phyloP scores from a whole-genome alignment of 148 eudicot genomes.

The Polygonum aviculare region DNA sequence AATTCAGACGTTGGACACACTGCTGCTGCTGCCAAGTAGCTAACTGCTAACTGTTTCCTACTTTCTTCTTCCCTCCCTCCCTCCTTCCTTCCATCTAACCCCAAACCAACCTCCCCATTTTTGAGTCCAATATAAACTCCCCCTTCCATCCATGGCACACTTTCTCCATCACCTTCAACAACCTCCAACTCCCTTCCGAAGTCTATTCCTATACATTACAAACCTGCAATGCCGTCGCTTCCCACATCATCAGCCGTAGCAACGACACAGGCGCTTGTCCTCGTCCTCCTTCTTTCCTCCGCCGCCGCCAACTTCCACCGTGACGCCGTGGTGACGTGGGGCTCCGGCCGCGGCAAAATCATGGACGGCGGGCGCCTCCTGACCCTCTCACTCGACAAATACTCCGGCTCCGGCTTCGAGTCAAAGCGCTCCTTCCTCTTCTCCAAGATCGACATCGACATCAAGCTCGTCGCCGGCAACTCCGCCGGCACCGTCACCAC shows the following conservation, averaged over 20 bases:
- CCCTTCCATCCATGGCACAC: too few relatives aligned
- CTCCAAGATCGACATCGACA: constrained; percentile 19
- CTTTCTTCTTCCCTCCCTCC: too few relatives aligned
- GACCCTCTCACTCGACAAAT: constrained; percentile 20
- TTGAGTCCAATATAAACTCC: too few relatives aligned
- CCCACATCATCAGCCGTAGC: neutral
- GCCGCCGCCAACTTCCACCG: constrained; percentile 11
- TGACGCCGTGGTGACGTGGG: constrained; percentile 18
- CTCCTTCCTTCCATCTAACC: too few relatives aligned
- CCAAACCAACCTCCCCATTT: too few relatives aligned
- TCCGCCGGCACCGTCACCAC: constrained; percentile 31
- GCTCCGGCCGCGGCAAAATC: constrained; percentile 20
- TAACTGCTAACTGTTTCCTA: too few relatives aligned
- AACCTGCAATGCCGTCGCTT: neutral
- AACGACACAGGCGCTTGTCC: neutral
- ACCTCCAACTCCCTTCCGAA: neutral
- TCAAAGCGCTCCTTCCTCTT: constrained; percentile 21
- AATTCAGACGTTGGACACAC: too few relatives aligned
- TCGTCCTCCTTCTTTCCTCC: neutral
- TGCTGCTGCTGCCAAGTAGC: too few relatives aligned
- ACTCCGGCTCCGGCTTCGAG: constrained; percentile 25
- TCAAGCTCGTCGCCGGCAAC: constrained; percentile 26
- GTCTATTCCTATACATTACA: neutral
- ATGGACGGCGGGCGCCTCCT: constrained; percentile 17
- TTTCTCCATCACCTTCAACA: too few relatives aligned